Base-by-base conservation (phyloP, 2,329 filamentous ascomycete species). In the Aspergillus glaucus region DNA sequence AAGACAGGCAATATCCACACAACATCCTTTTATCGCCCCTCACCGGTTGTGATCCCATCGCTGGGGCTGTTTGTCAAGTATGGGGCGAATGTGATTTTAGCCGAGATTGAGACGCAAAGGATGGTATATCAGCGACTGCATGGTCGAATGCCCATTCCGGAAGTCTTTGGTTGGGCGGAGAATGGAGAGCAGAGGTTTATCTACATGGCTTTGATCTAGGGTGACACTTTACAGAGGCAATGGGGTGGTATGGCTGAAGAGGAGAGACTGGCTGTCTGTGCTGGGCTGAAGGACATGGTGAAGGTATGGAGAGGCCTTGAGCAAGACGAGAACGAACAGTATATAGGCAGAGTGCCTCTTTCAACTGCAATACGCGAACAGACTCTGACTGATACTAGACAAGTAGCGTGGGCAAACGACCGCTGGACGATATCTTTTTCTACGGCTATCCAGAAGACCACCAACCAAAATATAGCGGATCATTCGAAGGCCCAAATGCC, bases 11-110 rank as follows among this genome's bases (percentile, higher is more conserved):
- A 51, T 14, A 42, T 46, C 21, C 37, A 47, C 40, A 55, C 52
- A 12, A 48, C 37, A 45, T 49, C 26, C 4, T 63, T 66, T 42
- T 48, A 61, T 43, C 57, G 56, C 15, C 61, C 66, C 12, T 46
- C 57, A 1, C 66, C 65, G 14, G 65, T 70, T 45, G 52, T 44
- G 17, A 52, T 71, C 17, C 62, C 62, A 45, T 64, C 62, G 4
- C 50, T 69, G 17, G 62, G 61, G 2, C 51, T 71, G 10, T 12
- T 66, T 30, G 61, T 71, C 47, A 71, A 71, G 48, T 71, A 67
- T 46, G 63, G 67, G 46, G 56, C 54, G 42, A 48, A 64, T 26
- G 53, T 62, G 12, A 66, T 60, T n/a, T 28, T 60, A 36, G 46
- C 49, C 22, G 68, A 69, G 47, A 60, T 58, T 17, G 39, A 60